A percentile compares a stretch with the other conserved stretches of the same genome.
Evolutionary conservation across 495 filamentous ascomycete genomes (phyloP).

Genomic region (Trichoderma erinaceum): DNA sequence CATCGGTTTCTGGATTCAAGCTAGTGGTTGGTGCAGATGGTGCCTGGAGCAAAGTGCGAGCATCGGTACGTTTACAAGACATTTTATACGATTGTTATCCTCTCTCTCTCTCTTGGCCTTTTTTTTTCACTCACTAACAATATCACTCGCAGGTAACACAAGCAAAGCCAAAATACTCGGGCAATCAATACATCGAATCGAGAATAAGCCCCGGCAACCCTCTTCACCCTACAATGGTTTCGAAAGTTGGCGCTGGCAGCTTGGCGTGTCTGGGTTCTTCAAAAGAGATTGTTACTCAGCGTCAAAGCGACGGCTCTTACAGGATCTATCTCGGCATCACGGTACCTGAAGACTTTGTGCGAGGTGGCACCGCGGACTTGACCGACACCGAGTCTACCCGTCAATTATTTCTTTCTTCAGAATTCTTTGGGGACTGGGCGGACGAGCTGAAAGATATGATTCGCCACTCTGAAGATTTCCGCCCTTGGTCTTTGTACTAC

Average conservation of each 20-base stretch:
- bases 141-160: constrained; percentile 22
- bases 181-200: constrained; percentile 27
- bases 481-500: constrained; percentile 28
- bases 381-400: constrained; percentile 19
- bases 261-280: constrained; percentile 20
- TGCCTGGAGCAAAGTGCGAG: constrained; percentile 31
- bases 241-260: constrained; percentile 21
- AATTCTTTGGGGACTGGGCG: constrained; percentile 26
- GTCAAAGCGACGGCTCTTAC: constrained; percentile 28
- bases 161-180: constrained; percentile 27
- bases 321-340: constrained; percentile 27
- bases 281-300: constrained; percentile 23
- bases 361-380: constrained; percentile 19
- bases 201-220: constrained; percentile 23
- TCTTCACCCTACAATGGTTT: constrained; percentile 20
- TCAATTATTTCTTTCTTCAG: constrained; percentile 20
- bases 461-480: constrained; percentile 24
- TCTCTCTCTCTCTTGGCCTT: neutral
- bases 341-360: constrained; percentile 22
- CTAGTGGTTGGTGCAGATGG: constrained; percentile 33
- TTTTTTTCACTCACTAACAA: neutral
- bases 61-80: constrained; percentile 19
- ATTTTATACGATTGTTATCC: neutral
- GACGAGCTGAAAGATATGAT: constrained; percentile 25
- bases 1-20: constrained; percentile 23